Conservation (phyloP, 2,329 filamentous ascomycete species). For the Blastomyces gilchristii region DNA sequence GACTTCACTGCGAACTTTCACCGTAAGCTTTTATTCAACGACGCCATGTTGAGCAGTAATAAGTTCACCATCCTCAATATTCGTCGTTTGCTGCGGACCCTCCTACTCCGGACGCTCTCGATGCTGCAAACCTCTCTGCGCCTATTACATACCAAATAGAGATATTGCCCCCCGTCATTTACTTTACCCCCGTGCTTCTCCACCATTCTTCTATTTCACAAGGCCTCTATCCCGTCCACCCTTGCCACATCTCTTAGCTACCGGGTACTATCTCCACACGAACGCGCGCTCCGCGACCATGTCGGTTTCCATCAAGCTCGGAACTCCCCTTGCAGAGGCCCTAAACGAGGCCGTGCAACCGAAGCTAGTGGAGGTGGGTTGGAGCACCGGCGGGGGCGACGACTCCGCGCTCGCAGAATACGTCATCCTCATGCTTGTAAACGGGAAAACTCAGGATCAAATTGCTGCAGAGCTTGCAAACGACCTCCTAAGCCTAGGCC, state of each 20-base stretch:
- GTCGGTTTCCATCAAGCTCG: conserved; percentile 65
- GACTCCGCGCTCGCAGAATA: conserved; percentile 87
- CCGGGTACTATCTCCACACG: neutral
- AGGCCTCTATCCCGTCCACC: neutral
- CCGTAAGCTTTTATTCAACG: neutral
- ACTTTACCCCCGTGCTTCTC: neutral
- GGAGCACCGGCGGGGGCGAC: conserved; percentile 70
- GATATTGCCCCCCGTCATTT: neutral
- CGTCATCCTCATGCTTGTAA: conserved; percentile 92
- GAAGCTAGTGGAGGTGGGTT: conserved; percentile 86
- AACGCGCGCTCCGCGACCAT: conserved; percentile 39
- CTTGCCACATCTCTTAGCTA: neutral
- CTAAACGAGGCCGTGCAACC: conserved; percentile 75
- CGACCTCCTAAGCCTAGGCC: conserved; percentile 70
- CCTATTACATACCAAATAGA: neutral
- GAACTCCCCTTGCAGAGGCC: conserved; percentile 74
- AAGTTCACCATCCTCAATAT: neutral
- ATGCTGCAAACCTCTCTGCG: neutral
- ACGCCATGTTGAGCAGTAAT: neutral
- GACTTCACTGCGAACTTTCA: neutral
- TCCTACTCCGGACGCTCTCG: neutral
- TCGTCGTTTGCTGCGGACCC: neutral
- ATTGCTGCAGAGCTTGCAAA: conserved; percentile 79
- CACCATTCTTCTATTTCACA: neutral
- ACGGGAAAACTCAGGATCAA: conserved; percentile 84